Base-by-base conservation (phyloP, 371 early-diverging fungal genomes). In the Dinochytrium kinnereticum region DNA sequence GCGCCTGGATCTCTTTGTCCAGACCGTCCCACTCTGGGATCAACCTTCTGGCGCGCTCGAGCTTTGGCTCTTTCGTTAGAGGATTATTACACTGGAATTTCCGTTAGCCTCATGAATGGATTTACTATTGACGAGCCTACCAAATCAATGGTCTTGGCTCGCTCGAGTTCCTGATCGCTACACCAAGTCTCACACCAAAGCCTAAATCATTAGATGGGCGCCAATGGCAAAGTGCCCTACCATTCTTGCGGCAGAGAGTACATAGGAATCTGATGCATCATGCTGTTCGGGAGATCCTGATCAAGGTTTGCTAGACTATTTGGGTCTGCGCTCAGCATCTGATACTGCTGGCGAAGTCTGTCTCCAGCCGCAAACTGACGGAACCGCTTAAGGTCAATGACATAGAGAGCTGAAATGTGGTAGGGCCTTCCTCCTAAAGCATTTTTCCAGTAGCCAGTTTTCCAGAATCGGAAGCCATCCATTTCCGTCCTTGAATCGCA, bases 401-500 rank as follows among this genome's bases (percentile, higher is more conserved):
- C 96, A 76, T 96, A 98, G 1, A 98, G 85, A 0, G 98, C 98
- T 68, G 93, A 87, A 73, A 98, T 98, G 74, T 97, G 97, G 81
- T 98, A 98, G n/a, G 97, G 95, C 69, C 90, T 90, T 34, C 91
- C 95, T 37, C 80, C 82, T 65, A 98, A 80, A 77, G 96, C 96
- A 24, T 88, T 86, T 73, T 90, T 87, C 98, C 98, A 98, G 80
- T 96, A 98, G 0, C 98, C 98, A 30, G 90, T 85, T 64, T 93
- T 95, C 98, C 98, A 98, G 86, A 98, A 98, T 72, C 97, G 86
- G 83, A 94, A 97, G 0, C 94, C 95, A 71, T 97, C 95, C 90
- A 96, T 97, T 73, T 96, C 98, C n/a, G 84, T 84, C 38, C 97
- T 89, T 69, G 91, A 90, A 53, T 91, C 89, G 79, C 97, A 96